A percentile compares a stretch with the other conserved stretches of the same genome.
phyloP scores from a whole-genome alignment of 2,329 filamentous ascomycete genomes.

The Diaporthe sp. region DNA sequence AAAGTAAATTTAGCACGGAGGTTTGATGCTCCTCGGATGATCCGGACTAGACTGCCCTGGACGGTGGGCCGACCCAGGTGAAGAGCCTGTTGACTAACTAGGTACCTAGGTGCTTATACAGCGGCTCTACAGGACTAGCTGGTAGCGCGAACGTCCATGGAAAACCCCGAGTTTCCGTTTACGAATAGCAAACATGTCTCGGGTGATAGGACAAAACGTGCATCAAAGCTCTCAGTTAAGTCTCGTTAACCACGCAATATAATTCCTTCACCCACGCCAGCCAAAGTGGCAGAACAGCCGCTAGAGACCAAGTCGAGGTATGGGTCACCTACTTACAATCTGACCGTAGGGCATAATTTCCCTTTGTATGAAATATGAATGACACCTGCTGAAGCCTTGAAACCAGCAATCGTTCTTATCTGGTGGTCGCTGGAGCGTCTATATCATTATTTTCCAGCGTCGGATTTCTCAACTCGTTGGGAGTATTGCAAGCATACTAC shows the following conservation, averaged over 20 bases:
- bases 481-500: conserved; percentile 48
- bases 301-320: background rate
- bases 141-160: background rate
- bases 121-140: background rate
- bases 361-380: background rate
- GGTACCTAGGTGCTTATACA: too few species aligned
- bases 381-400: background rate
- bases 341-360: too few species aligned
- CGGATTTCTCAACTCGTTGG: conserved; percentile 48
- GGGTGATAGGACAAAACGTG: background rate
- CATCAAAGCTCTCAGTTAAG: background rate
- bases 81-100: too few species aligned
- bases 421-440: background rate
- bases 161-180: background rate
- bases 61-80: too few species aligned
- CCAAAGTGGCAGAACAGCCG: background rate
- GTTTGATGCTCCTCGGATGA: conserved; percentile 16
- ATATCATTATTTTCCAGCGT: conserved; percentile 42
- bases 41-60: conserved; percentile 1
- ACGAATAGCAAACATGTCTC: background rate
- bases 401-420: background rate
- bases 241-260: background rate
- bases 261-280: too few species aligned
- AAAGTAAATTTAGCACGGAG: background rate
- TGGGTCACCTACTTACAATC: background rate